Percentiles rank a stretch among this genome's conserved stretches.
phyloP scores from a whole-genome alignment of 2,329 filamentous ascomycete genomes.

The Fusarium temperatum region DNA sequence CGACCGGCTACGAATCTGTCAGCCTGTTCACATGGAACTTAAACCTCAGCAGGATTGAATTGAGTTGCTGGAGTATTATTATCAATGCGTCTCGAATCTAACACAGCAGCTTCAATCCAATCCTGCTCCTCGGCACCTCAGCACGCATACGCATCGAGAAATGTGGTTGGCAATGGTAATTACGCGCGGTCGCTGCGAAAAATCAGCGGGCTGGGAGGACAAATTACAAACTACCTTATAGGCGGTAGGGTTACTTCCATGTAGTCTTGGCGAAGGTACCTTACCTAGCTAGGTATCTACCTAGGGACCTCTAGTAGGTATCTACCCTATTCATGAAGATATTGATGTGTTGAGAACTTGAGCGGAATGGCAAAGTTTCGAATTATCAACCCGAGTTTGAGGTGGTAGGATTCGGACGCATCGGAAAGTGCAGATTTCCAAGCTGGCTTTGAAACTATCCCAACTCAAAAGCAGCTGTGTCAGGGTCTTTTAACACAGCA shows the following conservation, averaged over 20 bases:
- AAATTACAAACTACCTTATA: conserved; percentile 19
- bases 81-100: neutral
- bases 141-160: neutral
- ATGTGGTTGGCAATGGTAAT: conserved; percentile 25
- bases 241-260: conserved; percentile 31
- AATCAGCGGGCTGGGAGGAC: conserved; percentile 21
- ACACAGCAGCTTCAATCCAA: neutral
- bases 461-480: neutral
- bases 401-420: conserved; percentile 13
- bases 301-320: neutral
- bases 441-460: neutral
- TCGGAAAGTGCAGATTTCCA: conserved; percentile 16
- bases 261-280: conserved; percentile 19
- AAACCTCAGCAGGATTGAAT: conserved; percentile 12
- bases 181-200: conserved; percentile 3
- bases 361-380: neutral
- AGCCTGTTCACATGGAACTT: neutral
- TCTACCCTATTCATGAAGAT: neutral
- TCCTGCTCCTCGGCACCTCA: neutral
- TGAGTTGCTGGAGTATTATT: neutral
- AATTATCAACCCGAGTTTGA: neutral
- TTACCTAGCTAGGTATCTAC: neutral
- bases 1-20: neutral
- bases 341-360: neutral
- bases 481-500: neutral